phyloP scores from a whole-genome alignment of 176 grass and related monocot genomes.

The Cenchrus fungigraminus region DNA sequence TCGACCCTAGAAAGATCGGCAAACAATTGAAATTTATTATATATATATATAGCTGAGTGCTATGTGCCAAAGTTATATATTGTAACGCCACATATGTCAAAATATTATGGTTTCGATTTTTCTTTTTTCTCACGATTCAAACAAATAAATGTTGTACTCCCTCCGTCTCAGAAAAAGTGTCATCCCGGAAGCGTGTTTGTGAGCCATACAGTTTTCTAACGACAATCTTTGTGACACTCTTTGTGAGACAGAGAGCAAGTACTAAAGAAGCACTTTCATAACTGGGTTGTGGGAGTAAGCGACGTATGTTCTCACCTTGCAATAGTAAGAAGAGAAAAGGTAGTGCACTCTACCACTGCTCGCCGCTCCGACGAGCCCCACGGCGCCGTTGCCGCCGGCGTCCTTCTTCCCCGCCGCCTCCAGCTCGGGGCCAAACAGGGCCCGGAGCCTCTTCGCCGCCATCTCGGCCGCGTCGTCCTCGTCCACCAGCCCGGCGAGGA shows the following conservation, averaged over 20 bases:
- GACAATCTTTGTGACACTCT: too few relatives aligned
- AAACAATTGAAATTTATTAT: too few relatives aligned
- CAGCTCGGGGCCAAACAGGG: background rate
- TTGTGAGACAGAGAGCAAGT: too few relatives aligned
- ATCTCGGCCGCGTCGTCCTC: background rate
- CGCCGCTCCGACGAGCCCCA: conserved; percentile 45
- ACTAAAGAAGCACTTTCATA: background rate
- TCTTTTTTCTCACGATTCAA: too few relatives aligned
- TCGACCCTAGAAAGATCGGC: background rate
- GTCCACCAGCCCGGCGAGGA: conserved; percentile 40
- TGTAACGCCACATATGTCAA: too few relatives aligned
- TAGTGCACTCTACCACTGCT: conserved; percentile 34
- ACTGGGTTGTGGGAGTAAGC: background rate
- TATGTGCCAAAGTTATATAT: too few relatives aligned
- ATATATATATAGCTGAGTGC: too few relatives aligned
- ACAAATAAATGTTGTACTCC: too few relatives aligned
- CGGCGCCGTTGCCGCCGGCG: background rate
- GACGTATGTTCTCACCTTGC: conserved; percentile 32
- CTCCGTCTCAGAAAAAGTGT: too few relatives aligned
- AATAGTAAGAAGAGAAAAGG: conserved; percentile 48
- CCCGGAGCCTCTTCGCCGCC: background rate
- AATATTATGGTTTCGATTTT: too few relatives aligned
- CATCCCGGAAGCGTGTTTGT: too few relatives aligned
- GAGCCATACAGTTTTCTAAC: too few relatives aligned
- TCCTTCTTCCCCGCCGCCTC: background rate